These are phyloP conservation scores for Xerocomellus intermedius DNA, from an alignment of 768 basidiomycete genomes.

Conservation along the genomic window DNA sequence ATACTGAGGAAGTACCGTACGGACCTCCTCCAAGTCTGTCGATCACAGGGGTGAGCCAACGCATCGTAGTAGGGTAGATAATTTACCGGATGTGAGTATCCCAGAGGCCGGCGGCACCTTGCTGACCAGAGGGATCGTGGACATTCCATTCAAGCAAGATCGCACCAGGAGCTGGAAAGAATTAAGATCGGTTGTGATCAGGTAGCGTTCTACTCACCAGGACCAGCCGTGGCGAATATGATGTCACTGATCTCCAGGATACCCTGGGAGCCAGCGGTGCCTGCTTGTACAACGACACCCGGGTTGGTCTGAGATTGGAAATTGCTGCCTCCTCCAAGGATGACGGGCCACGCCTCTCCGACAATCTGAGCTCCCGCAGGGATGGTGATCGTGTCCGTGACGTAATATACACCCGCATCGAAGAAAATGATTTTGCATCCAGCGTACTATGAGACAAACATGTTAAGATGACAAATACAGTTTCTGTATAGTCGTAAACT, in stretches of 20 bases:
- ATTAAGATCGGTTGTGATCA: neutral
- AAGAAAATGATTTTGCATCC: slow-evolving; percentile 81
- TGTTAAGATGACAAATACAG: neutral
- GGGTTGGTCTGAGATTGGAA: slow-evolving; percentile 42
- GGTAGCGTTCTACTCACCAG: slow-evolving; percentile 23
- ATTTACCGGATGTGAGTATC: slow-evolving; percentile 41
- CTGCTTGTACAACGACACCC: slow-evolving; percentile 41
- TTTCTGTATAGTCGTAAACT: neutral
- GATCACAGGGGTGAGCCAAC: neutral
- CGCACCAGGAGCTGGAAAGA: slow-evolving; percentile 39
- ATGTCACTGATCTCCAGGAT: slow-evolving; percentile 64
- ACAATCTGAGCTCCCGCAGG: slow-evolving; percentile 47
- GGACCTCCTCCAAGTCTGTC: slow-evolving; percentile 30
- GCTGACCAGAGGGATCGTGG: slow-evolving; percentile 47
- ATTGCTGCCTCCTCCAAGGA: slow-evolving; percentile 42
- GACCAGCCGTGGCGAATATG: slow-evolving; percentile 55
- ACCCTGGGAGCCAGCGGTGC: slow-evolving; percentile 46
- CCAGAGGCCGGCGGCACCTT: slow-evolving; percentile 56
- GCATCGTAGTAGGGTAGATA: neutral
- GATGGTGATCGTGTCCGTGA: slow-evolving; percentile 46
- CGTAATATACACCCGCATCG: slow-evolving; percentile 58
- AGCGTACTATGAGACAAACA: slow-evolving; percentile 44
- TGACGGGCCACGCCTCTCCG: slow-evolving; percentile 51
- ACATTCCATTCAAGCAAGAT: slow-evolving; percentile 61
- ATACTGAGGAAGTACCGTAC: neutral